Conservation (phyloP, 2,329 filamentous ascomycete species). For the Pseudogymnoascus sp. region DNA sequence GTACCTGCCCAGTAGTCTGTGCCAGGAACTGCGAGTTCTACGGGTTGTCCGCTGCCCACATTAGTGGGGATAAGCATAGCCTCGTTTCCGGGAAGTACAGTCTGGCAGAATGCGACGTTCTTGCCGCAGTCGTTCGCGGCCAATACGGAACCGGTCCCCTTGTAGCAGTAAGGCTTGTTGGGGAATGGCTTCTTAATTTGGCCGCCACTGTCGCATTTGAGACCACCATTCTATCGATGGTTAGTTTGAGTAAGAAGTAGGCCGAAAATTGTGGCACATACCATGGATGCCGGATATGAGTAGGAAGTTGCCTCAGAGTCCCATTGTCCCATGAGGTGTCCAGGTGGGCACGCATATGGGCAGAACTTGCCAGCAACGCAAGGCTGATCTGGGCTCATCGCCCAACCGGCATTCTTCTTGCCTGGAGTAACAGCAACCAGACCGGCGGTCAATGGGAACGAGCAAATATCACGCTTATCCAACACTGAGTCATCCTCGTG, state of each 20-base stretch:
- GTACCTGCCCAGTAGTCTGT: slow-evolving; percentile 63
- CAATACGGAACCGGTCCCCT: slow-evolving; percentile 56
- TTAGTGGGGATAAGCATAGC: slow-evolving; percentile 76
- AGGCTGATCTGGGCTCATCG: slow-evolving; percentile 65
- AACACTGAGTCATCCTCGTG: slow-evolving; percentile 14
- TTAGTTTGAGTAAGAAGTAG: slow-evolving; percentile 13
- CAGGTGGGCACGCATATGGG: slow-evolving; percentile 67
- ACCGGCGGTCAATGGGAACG: slow-evolving; percentile 58
- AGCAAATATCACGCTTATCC: slow-evolving; percentile 39
- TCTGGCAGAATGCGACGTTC: slow-evolving; percentile 67
- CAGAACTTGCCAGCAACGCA: slow-evolving; percentile 63
- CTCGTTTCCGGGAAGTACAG: slow-evolving; percentile 69
- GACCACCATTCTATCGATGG: slow-evolving; percentile 56
- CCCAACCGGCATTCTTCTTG: slow-evolving; percentile 63
- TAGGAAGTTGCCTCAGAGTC: slow-evolving; percentile 60
- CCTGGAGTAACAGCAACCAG: slow-evolving; percentile 60
- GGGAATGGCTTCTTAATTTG: slow-evolving; percentile 62
- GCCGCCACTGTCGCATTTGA: slow-evolving; percentile 62
- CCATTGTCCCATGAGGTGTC: slow-evolving; percentile 74
- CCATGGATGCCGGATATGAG: slow-evolving; percentile 62
- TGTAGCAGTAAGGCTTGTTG: slow-evolving; percentile 58
- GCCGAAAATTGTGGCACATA: slow-evolving; percentile 33
- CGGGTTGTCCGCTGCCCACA: slow-evolving; percentile 38
- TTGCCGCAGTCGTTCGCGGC: slow-evolving; percentile 58
- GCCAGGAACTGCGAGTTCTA: slow-evolving; percentile 62